Percentiles rank a stretch among this genome's conserved stretches.
These are phyloP conservation scores for Quercus lobata DNA, from an alignment of 331 rosid genomes.

Conservation along the genomic window DNA sequence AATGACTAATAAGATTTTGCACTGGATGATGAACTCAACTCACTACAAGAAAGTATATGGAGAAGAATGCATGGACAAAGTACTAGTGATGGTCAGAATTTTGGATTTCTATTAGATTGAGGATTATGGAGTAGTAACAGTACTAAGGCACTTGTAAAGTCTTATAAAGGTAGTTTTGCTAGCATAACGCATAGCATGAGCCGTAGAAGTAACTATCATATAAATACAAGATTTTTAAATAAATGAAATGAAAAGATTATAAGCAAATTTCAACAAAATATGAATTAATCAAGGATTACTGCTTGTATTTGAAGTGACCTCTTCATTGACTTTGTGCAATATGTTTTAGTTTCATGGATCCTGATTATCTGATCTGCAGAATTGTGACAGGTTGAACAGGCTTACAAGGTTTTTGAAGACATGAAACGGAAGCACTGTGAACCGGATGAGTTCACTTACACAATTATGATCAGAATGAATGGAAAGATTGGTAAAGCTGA, in stretches of 20 bases:
- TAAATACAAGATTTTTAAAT: not conserved
- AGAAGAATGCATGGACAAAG: too few species aligned
- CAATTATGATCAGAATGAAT: constrained; percentile 91
- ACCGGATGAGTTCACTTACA: constrained; percentile 80
- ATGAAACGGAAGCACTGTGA: constrained; percentile 82
- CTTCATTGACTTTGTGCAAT: not conserved
- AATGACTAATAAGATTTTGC: not conserved
- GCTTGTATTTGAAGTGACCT: not conserved
- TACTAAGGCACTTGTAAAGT: too few species aligned
- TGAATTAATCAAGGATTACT: not conserved
- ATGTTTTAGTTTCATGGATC: constrained; percentile 4
- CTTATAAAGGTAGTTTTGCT: not conserved
- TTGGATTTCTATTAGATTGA: too few species aligned
- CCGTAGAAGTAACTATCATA: not conserved
- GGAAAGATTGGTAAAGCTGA: constrained; percentile 67
- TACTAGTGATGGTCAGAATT: too few species aligned
- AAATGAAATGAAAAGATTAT: not conserved
- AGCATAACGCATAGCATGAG: not conserved
- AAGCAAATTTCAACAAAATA: not conserved
- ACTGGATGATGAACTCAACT: not conserved
- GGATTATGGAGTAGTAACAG: too few species aligned
- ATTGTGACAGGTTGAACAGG: constrained; percentile 65
- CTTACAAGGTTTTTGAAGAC: constrained; percentile 70
- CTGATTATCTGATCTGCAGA: constrained; percentile 34
- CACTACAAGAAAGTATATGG: too few species aligned